Evolutionary conservation across 129 eudicot species (phyloP), one percentile per base, ranked within the genome.

Genomic region (Logfia minima): DNA sequence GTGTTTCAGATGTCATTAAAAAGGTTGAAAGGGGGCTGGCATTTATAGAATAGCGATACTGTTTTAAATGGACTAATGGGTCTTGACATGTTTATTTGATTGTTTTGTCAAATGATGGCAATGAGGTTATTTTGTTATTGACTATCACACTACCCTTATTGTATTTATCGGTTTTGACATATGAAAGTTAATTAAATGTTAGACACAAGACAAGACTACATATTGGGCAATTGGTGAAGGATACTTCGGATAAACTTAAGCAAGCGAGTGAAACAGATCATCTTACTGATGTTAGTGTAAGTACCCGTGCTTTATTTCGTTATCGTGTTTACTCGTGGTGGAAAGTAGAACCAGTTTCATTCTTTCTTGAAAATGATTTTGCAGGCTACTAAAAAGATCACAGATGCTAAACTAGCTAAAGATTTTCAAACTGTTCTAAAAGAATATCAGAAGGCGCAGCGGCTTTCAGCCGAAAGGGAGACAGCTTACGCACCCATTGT

Each of bases 321-420:
- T 11, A 29, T 21, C 37, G 21, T 48, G 29, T 48, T 77, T 31
- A 21, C 45, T 71, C n/a, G 16, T 73, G 70, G 62, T 55, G 68
- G 37, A 61, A 74, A 45, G 18, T 45, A 18, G 17, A 45, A 45
- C 53, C 17, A 45, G 3, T 13, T 4, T 13, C 14, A 45, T 45
- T 45, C 17, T 45, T 13, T 0, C 18, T 11, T 21, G 17, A 14
- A 45, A 45, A 45, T 45, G 18, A 45, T 74, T 69, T 26, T 74
- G 43, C 76, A 81, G 91, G 97, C 87, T 69, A 74, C 79, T 77
- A 77, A 87, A 89, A 92, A 92, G 76, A 87, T 92, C 58, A 78
- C 97, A 45, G 97, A 88, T 85, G 92, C 90, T 78, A 91, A 91
- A 75, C 92, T 91, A 79, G 85, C 97, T 66, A 89, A 85, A 65